These are phyloP conservation scores for Mrakia frigida DNA, from an alignment of 768 basidiomycete genomes.

Conservation along the genomic window DNA sequence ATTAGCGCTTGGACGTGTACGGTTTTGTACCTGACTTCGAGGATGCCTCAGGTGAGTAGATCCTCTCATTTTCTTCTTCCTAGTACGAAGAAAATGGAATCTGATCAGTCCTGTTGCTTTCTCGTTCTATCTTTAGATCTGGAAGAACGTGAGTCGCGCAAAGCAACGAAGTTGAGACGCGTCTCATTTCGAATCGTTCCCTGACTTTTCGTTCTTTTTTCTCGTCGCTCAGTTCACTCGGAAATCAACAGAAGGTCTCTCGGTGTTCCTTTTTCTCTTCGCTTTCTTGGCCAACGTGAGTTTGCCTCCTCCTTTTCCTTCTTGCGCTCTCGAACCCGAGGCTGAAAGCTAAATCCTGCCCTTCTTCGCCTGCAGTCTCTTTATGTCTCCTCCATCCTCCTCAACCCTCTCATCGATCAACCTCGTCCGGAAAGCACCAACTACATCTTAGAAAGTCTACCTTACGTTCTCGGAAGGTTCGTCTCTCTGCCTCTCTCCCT, in stretches of 20 bases:
- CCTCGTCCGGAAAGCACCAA: slow-evolving; percentile 56
- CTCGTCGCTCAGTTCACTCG: slow-evolving; percentile 59
- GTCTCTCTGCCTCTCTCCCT: neutral
- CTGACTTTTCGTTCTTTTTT: slow-evolving; percentile 15
- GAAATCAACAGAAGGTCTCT: slow-evolving; percentile 92
- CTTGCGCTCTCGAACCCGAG: too few species aligned
- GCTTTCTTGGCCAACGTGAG: slow-evolving; percentile 82
- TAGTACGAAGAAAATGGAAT: neutral
- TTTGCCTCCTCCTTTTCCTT: neutral
- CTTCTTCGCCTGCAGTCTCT: slow-evolving; percentile 36
- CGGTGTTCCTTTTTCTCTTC: slow-evolving; percentile 85
- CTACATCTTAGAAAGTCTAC: slow-evolving; percentile 61
- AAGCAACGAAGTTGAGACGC: neutral
- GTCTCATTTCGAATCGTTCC: slow-evolving; percentile 20
- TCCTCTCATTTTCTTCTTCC: neutral
- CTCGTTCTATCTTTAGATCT: slow-evolving; percentile 52
- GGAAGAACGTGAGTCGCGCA: slow-evolving; percentile 77
- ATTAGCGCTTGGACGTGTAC: slow-evolving; percentile 94
- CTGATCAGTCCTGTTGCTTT: neutral
- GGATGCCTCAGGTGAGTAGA: slow-evolving; percentile 64
- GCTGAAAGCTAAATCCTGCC: neutral
- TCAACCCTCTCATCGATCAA: slow-evolving; percentile 57
- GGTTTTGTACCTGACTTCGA: slow-evolving; percentile 82
- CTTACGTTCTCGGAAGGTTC: slow-evolving; percentile 29
- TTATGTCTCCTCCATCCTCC: slow-evolving; percentile 59